Percentiles rank a stretch among this genome's conserved stretches.
phyloP scores from a whole-genome alignment of 2,329 filamentous ascomycete species.

The Aureobasidium sp. region DNA sequence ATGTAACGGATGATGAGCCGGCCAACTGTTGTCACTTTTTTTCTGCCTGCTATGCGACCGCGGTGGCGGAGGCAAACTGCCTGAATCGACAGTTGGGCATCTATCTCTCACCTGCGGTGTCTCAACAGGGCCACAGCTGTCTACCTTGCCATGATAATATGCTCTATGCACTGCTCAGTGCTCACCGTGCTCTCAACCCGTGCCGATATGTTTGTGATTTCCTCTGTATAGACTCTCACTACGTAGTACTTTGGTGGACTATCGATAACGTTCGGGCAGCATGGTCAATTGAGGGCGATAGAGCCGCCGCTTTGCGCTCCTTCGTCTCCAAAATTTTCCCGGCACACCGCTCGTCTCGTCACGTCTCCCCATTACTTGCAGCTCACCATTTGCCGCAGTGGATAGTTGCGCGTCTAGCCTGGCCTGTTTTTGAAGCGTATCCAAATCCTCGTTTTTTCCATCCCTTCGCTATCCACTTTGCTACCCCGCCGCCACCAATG shows the following conservation, averaged over 20 bases:
- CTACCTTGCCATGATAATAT: neutral
- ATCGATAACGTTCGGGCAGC: constrained; percentile 8
- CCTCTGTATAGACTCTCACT: neutral
- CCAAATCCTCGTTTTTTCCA: constrained; percentile 1
- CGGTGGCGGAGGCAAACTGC: constrained; percentile 12
- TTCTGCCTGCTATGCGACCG: constrained; percentile 4
- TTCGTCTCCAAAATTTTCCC: neutral
- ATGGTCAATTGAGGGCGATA: neutral
- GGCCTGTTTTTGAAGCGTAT: neutral
- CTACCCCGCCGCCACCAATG: constrained; percentile 17
- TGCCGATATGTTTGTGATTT: neutral
- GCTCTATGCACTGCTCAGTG: neutral
- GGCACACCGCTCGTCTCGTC: constrained; percentile 9
- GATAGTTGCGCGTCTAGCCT: constrained; percentile 11
- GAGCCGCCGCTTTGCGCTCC: neutral
- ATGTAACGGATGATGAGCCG: constrained; percentile 10
- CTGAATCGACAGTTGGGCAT: neutral
- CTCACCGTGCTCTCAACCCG: neutral
- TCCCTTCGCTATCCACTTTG: constrained; percentile 12
- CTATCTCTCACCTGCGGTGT: constrained; percentile 7
- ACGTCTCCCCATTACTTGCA: constrained; percentile 5
- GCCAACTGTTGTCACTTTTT: neutral
- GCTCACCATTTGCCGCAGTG: constrained; percentile 10
- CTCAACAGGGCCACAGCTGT: neutral
- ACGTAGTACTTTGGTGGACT: neutral